Base-by-base conservation (phyloP, 2,329 filamentous ascomycete genomes). In the Thelonectria rubi region DNA sequence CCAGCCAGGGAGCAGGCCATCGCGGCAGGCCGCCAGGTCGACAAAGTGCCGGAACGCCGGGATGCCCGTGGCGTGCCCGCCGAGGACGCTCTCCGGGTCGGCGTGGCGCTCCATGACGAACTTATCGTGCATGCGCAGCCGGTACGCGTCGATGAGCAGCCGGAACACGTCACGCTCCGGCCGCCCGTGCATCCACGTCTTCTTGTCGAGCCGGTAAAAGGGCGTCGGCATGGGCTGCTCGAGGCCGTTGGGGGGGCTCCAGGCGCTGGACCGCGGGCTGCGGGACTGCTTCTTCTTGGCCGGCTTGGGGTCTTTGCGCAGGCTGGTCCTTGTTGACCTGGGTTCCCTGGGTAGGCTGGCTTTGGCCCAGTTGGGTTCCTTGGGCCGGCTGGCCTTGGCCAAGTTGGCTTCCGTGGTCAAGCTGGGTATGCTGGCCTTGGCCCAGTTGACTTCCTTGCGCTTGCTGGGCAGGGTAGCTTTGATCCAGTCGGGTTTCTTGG, bases 91-190 rank as follows among this genome's bases (percentile, higher is more conserved):
- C 40, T 71, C 72, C 1, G 50, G 26, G 6, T 68, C 67, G 9
- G 32, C 3, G 3, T 18, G 3, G 14, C 10, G 1, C 11, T 69
- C 63, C 7, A 70, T 63, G 3, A 47, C 62, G 60, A 69, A 63
- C 18, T 69, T 55, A 59, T 81, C 78, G 10, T 75, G 65, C 32
- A 76, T 59, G 24, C 76, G 78, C 18, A 83, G 65, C 20, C 79
- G 78, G 66, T 80, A 82, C 3, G 73, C 63, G 63, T 83, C 80
- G 51, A 83, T 76, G 7, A 83, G 72, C 1, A 80, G 68, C 37
- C 72, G 66, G 72, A 77, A 82, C n/a, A 79, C 74, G 51, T 82
- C 78, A 6, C 70, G 58, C 58, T 77, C 67, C 1, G 78, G 72
- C 3, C 77, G 77, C 56, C 67, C 66, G 55, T 80, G 74, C 8